Percentiles rank a stretch among this genome's conserved stretches.
Evolutionary conservation across 2,329 filamentous ascomycete genomes (phyloP).

Genomic region (Acrodontium crateriforme): DNA sequence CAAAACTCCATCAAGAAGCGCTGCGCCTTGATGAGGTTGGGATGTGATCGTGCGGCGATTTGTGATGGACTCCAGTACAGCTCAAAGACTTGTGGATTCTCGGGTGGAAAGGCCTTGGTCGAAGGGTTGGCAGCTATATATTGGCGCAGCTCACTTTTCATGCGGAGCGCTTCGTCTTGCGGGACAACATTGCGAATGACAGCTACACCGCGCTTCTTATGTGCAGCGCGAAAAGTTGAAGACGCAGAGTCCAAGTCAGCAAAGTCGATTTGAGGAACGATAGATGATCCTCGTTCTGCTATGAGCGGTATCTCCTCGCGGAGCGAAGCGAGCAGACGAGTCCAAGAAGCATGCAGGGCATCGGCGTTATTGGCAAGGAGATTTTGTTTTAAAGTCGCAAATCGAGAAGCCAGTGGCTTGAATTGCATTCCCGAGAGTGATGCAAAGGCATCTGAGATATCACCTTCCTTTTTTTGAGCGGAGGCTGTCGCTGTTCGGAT

Average conservation of each 20-base stretch:
- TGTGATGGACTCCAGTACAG: constrained; percentile 37
- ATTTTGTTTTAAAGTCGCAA: constrained; percentile 31
- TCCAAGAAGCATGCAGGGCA: constrained; percentile 32
- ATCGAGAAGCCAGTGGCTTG: constrained; percentile 30
- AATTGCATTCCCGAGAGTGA: constrained; percentile 35
- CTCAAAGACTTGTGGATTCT: constrained; percentile 38
- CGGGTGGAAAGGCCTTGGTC: constrained; percentile 32
- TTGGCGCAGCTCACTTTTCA: constrained; percentile 30
- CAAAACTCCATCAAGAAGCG: constrained; percentile 36
- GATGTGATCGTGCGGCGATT: constrained; percentile 33
- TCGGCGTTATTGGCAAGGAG: constrained; percentile 36
- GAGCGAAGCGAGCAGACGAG: constrained; percentile 29
- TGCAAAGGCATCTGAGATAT: constrained; percentile 38
- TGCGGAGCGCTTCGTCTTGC: constrained; percentile 29
- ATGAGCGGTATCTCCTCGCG: constrained; percentile 33
- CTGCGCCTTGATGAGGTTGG: constrained; percentile 33
- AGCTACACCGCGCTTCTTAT: constrained; percentile 43
- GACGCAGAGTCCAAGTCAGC: constrained; percentile 33
- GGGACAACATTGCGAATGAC: constrained; percentile 33
- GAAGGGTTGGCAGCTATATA: constrained; percentile 35
- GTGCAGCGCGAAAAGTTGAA: constrained; percentile 41
- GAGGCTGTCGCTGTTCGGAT: constrained; percentile 12
- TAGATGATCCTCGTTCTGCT: constrained; percentile 26
- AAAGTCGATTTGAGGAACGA: constrained; percentile 35
- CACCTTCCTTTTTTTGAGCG: constrained; percentile 31